A percentile compares a stretch with the other conserved stretches of the same genome.
Conservation (phyloP, 805 yeast species). For the Pichia phayaonensis region DNA sequence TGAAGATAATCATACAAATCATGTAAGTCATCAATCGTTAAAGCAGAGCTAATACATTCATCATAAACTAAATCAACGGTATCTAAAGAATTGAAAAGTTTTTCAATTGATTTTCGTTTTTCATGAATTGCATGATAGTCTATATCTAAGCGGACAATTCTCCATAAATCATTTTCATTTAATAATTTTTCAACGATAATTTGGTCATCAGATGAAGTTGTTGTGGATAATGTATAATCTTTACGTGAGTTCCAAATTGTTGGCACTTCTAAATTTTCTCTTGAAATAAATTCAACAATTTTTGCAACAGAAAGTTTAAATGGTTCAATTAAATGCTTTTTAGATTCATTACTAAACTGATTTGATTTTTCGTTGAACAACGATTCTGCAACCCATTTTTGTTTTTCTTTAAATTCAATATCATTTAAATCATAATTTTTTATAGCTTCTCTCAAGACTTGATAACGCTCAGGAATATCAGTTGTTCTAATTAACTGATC, state of each 20-base stretch:
- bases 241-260: conserved; percentile 93
- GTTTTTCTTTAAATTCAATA: conserved; percentile 64
- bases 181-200: conserved; percentile 45
- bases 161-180: conserved; percentile 86
- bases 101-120: conserved; percentile 53
- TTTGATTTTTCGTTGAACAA: conserved; percentile 50
- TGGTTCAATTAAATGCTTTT: conserved; percentile 33
- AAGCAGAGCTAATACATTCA: conserved; percentile 47
- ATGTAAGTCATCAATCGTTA: conserved; percentile 70
- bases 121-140: conserved; percentile 81
- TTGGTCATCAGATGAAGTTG: conserved; percentile 30
- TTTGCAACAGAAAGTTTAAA: conserved; percentile 65
- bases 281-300: conserved; percentile 63
- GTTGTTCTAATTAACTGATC: conserved; percentile 81
- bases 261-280: conserved; percentile 84
- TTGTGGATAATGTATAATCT: conserved; percentile 66
- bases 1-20: conserved; percentile 79
- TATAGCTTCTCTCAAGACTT: conserved; percentile 62
- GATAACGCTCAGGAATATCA: conserved; percentile 91
- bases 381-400: conserved; percentile 70
- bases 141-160: conserved; percentile 75
- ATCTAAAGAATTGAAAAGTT: conserved; percentile 46
- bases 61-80: conserved; percentile 50
- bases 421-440: conserved; percentile 60
- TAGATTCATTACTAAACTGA: conserved; percentile 32